phyloP scores from a whole-genome alignment of 176 grass and related monocot species.

The Rhynchospora breviuscula region DNA sequence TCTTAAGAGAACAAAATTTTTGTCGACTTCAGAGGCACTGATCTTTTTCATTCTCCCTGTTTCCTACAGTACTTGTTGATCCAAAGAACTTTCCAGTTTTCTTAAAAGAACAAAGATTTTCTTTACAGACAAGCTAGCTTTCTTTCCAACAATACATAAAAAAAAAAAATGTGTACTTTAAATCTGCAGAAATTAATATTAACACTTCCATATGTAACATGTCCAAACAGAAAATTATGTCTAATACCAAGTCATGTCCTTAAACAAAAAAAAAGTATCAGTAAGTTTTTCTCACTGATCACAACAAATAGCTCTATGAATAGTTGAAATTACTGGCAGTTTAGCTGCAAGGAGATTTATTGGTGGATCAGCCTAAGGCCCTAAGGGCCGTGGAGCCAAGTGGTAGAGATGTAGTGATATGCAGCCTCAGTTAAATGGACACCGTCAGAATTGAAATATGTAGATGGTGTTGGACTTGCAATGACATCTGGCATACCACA shows the following conservation, averaged over 20 bases:
- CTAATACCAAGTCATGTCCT: background rate
- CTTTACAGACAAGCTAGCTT: too few relatives aligned
- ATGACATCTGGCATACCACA: conserved; percentile 45
- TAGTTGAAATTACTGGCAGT: background rate
- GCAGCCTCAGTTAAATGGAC: conserved; percentile 78
- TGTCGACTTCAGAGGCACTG: too few relatives aligned
- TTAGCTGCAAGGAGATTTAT: conserved; percentile 8
- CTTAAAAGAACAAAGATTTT: too few relatives aligned
- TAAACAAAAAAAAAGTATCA: background rate
- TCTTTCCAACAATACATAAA: too few relatives aligned
- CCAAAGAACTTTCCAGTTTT: too few relatives aligned
- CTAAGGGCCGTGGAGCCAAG: conserved; percentile 64
- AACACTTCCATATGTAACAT: background rate
- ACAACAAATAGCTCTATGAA: background rate
- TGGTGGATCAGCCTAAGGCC: conserved; percentile 48
- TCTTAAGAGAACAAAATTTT: too few relatives aligned
- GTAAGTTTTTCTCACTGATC: background rate
- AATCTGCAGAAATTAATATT: too few relatives aligned
- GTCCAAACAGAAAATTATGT: background rate
- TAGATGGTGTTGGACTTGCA: conserved; percentile 36
- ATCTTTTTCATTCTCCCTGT: too few relatives aligned
- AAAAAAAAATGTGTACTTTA: too few relatives aligned
- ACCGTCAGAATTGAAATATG: conserved; percentile 74
- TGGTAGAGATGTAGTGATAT: conserved; percentile 50
- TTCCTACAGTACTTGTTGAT: too few relatives aligned